Evolutionary conservation across 352 stramenopile genomes (phyloP), one percentile per base, ranked within the genome.

Genomic region (Blastocystis hominis): DNA sequence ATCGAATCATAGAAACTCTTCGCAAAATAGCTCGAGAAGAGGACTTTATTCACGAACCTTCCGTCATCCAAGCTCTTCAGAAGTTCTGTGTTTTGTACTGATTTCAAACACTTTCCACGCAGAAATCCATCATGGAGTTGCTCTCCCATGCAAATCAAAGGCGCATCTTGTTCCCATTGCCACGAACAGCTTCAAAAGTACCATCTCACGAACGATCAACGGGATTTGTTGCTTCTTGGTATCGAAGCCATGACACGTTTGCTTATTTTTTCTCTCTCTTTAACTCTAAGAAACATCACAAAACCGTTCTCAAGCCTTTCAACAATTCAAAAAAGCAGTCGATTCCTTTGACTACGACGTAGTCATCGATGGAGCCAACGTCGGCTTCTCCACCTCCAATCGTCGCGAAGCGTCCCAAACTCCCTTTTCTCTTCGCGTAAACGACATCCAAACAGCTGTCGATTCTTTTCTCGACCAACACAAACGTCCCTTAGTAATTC

Each of bases 41-140:
- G n/a, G 20, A 40, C 17, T 62, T 40, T 56, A 15, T 80, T 4
- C 20, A 34, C 7, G 50, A 80, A 13, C 30, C 38, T 9, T 20
- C 38, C 3, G n/a, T 80, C 5, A 42, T 80, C 17, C 20, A 62
- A 13, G 15, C 44, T n/a, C 70, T 80, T 13, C n/a, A 24, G 70
- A 40, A 62, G 40, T 80, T 80, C 53, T 80, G 70, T 40, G 30
- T 80, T 64, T 42, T 63, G 70, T 80, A 20, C 13, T 63, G 9
- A 7, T 20, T 9, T 63, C 4, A 20, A 63, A 63, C 13, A 5
- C 4, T 20, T 80, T 13, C 20, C 30, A 61, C 24, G 3, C 36
- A 80, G 70, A 15, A 61, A 80, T 46, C 46, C 70, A 17, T 80
- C 70, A n/a, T 80, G 70, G 70, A 20, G 55, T 20, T 56, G 53